A percentile compares a stretch with the other conserved stretches of the same genome.
phyloP scores from a whole-genome alignment of 495 filamentous ascomycete species.

The Xylaria grammica region DNA sequence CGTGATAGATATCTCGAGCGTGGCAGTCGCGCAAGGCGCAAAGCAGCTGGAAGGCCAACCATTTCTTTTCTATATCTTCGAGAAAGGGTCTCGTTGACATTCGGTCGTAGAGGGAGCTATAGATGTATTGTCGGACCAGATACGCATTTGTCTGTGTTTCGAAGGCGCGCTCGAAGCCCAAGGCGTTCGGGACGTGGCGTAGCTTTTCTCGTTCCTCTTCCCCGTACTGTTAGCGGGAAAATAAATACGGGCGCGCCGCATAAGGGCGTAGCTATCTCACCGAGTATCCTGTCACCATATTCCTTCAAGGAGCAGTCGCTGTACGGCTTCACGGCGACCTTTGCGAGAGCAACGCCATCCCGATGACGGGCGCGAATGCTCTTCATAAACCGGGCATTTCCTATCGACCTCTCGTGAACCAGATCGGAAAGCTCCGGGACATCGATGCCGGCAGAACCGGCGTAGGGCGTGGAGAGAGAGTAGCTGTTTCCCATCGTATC shows the following conservation, averaged over 20 bases:
- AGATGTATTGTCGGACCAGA: conserved; percentile 93
- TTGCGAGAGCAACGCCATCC: conserved; percentile 89
- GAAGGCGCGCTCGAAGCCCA: conserved; percentile 85
- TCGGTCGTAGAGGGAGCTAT: conserved; percentile 96
- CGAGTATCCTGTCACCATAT: conserved; percentile 74
- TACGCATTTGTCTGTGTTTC: conserved; percentile 92
- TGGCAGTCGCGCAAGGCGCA: conserved; percentile 94
- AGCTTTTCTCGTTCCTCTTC: conserved; percentile 81
- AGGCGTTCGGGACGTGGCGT: conserved; percentile 84
- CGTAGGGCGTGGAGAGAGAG: conserved; percentile 86
- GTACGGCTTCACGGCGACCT: conserved; percentile 92
- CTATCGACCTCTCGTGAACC: conserved; percentile 90
- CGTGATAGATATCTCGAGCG: conserved; percentile 87
- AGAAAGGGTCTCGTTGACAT: conserved; percentile 96
- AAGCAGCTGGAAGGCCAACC: conserved; percentile 95
- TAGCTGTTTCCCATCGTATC: conserved; percentile 92
- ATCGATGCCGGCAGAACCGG: conserved; percentile 90
- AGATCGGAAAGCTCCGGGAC: conserved; percentile 88
- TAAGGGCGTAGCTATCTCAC: conserved; percentile 52
- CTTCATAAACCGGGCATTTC: conserved; percentile 96
- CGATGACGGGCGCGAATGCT: conserved; percentile 87
- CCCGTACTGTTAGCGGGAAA: conserved; percentile 24
- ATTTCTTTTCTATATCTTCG: conserved; percentile 98
- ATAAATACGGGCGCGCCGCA: neutral
- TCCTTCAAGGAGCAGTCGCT: conserved; percentile 71